Evolutionary conservation across 352 stramenopile genomes (phyloP).

Genomic region (Phytopythium sindhum): DNA sequence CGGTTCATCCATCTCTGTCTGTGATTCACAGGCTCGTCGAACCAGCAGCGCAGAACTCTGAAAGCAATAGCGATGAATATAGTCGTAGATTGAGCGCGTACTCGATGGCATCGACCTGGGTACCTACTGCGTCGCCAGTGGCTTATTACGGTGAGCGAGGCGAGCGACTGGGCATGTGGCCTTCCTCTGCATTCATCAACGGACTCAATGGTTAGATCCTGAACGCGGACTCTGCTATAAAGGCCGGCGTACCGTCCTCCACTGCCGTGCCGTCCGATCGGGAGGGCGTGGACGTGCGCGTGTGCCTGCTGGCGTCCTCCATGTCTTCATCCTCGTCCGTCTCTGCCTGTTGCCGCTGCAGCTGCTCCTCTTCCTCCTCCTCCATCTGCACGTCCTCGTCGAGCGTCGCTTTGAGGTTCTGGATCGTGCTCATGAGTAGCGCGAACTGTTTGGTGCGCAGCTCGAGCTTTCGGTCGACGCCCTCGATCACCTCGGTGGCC

Average conservation of each 20-base stretch:
- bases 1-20: background rate
- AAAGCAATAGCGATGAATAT: background rate
- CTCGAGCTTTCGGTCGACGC: slow-evolving; percentile 60
- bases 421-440: slow-evolving; percentile 79
- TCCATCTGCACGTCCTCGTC: slow-evolving; percentile 69
- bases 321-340: slow-evolving; percentile 70
- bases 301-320: slow-evolving; percentile 33
- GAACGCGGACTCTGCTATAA: background rate
- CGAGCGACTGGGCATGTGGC: slow-evolving; percentile 12
- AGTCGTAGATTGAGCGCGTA: background rate
- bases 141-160: slow-evolving; percentile 16
- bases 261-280: slow-evolving; percentile 9
- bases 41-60: background rate
- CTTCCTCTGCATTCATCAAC: slow-evolving; percentile 8
- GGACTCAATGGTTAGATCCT: background rate
- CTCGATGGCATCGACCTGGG: background rate
- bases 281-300: slow-evolving; percentile 6
- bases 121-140: background rate
- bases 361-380: slow-evolving; percentile 38
- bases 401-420: slow-evolving; percentile 78
- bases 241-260: slow-evolving; percentile 11
- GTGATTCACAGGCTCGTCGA: background rate
- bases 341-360: slow-evolving; percentile 1
- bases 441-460: slow-evolving; percentile 78
- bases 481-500: slow-evolving; percentile 45